phyloP scores from a whole-genome alignment of 306 rosid genomes.

The Fragaria nilgerrensis region DNA sequence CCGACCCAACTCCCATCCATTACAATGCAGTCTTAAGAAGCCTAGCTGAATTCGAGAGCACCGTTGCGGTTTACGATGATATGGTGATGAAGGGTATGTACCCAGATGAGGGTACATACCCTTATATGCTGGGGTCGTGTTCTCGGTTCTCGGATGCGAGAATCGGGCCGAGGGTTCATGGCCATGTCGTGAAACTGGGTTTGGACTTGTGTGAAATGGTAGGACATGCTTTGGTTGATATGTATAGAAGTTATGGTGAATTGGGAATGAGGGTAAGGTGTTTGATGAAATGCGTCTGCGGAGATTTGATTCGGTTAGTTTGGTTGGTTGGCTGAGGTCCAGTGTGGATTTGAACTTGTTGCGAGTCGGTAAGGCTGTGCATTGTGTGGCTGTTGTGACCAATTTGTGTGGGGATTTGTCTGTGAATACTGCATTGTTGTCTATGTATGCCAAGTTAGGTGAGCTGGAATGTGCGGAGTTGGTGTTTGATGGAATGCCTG shows the following conservation, averaged over 20 bases:
- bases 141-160: slow-evolving; percentile 23
- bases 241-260: slow-evolving; percentile 26
- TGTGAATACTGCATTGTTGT: slow-evolving; percentile 64
- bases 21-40: slow-evolving; percentile 40
- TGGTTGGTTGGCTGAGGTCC: slow-evolving; percentile 43
- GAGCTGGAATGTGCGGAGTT: slow-evolving; percentile 39
- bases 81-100: slow-evolving; percentile 44
- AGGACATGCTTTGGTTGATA: slow-evolving; percentile 33
- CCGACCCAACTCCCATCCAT: slow-evolving; percentile 38
- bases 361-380: slow-evolving; percentile 45
- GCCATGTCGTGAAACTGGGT: slow-evolving; percentile 59
- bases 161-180: slow-evolving; percentile 48
- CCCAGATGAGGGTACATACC: slow-evolving; percentile 52
- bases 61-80: slow-evolving; percentile 43
- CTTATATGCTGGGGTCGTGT: slow-evolving; percentile 48
- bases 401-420: slow-evolving; percentile 42
- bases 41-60: slow-evolving; percentile 41
- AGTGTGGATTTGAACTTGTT: slow-evolving; percentile 44
- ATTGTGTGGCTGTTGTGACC: slow-evolving; percentile 45
- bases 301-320: slow-evolving; percentile 22
- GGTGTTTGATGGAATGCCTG: slow-evolving; percentile 62
- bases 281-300: slow-evolving; percentile 19
- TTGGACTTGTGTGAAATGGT: slow-evolving; percentile 47
- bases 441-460: slow-evolving; percentile 63
- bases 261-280: slow-evolving; percentile 23